phyloP scores from a whole-genome alignment of 106 monocot genomes.

The Allium cepa region DNA sequence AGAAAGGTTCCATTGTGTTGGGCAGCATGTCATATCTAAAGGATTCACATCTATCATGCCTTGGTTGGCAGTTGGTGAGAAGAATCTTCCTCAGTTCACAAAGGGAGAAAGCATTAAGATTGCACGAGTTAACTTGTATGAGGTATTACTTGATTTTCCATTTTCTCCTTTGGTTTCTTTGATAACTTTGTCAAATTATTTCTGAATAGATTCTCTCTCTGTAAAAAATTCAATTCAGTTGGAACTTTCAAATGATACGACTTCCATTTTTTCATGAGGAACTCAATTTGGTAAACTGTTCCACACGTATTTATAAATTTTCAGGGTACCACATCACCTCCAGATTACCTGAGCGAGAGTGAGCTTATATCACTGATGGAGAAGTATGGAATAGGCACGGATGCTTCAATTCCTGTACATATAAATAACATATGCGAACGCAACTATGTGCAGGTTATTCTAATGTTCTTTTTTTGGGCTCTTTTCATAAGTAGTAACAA shows the following conservation, averaged over 20 bases:
- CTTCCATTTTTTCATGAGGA: background rate
- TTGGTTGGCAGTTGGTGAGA: constrained; percentile 87
- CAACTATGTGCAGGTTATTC: constrained; percentile 90
- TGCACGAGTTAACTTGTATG: constrained; percentile 70
- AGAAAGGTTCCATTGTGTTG: constrained; percentile 67
- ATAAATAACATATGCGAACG: constrained; percentile 95
- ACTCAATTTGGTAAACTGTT: background rate
- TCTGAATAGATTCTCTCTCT: no score
- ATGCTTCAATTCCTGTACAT: constrained; percentile 92
- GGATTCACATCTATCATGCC: constrained; percentile 99
- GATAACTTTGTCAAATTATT: no score
- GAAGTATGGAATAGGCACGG: constrained; percentile 96
- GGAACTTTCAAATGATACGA: background rate
- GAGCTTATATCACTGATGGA: constrained; percentile 98
- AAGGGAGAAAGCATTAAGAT: constrained; percentile 65
- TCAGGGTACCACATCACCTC: constrained; percentile 82
- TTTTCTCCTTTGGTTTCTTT: background rate
- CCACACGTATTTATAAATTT: constrained; percentile 5
- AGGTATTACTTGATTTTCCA: constrained; percentile 38
- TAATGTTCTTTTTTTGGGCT: background rate
- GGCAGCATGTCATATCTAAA: constrained; percentile 64
- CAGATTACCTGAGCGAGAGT: constrained; percentile 98
- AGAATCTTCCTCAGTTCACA: constrained; percentile 66
- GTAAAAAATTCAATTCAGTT: background rate
- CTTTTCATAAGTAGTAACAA: background rate